These are phyloP conservation scores for Fusarium avenaceum DNA, from an alignment of 2,329 filamentous ascomycete species.

Conservation along the genomic window DNA sequence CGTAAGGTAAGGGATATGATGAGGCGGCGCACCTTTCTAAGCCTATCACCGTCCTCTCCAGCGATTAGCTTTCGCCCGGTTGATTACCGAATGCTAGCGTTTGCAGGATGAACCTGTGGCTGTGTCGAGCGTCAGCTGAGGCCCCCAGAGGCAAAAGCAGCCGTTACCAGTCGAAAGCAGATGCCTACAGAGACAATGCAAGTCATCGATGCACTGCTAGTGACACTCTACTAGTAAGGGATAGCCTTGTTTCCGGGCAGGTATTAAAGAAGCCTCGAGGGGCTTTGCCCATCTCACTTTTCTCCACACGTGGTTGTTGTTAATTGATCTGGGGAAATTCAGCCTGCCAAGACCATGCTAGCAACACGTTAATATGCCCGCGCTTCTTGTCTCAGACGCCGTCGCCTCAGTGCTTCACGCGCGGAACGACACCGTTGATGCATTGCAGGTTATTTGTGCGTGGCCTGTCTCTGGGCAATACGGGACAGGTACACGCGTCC, in stretches of 20 bases:
- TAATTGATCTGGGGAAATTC: not conserved
- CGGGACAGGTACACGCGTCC: conserved; percentile 65
- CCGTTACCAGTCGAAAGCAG: conserved; percentile 15
- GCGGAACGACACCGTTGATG: conserved; percentile 4
- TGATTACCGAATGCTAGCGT: not conserved
- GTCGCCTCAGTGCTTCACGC: not conserved
- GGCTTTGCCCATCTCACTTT: not conserved
- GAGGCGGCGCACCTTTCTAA: not conserved
- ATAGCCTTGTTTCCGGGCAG: not conserved
- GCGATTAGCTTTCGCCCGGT: conserved; percentile 11
- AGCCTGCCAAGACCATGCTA: conserved; percentile 20
- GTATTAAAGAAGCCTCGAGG: conserved; percentile 8
- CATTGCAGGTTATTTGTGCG: conserved; percentile 64
- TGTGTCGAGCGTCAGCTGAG: conserved; percentile 29
- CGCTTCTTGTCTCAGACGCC: not conserved
- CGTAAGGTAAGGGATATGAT: not conserved
- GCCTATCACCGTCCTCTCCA: conserved; percentile 3
- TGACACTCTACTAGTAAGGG: not conserved
- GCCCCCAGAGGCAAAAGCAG: not conserved
- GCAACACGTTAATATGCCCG: conserved; percentile 15
- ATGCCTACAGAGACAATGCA: conserved; percentile 12
- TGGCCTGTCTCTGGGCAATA: conserved; percentile 71
- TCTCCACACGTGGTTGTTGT: not conserved
- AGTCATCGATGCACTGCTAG: not conserved
- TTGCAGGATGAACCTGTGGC: conserved; percentile 18